Evolutionary conservation across 805 yeast species (phyloP).

Genomic region (Saccharomycopsis schoenii): DNA sequence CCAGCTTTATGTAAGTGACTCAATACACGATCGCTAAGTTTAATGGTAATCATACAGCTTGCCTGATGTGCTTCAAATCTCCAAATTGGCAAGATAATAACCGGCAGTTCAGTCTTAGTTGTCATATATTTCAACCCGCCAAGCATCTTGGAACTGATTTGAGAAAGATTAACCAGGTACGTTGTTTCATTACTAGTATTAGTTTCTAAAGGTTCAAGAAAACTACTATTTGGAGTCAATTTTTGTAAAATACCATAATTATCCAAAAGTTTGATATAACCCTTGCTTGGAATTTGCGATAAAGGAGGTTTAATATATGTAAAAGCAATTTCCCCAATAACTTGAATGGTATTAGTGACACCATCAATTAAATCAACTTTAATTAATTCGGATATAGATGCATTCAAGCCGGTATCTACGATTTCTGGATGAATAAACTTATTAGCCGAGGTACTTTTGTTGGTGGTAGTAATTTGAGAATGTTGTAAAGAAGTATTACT

Average conservation of each 20-base stretch:
- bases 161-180: conserved; percentile 38
- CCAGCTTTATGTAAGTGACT: conserved; percentile 28
- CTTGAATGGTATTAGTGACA: conserved; percentile 43
- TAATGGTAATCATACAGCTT: conserved; percentile 67
- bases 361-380: conserved; percentile 71
- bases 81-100: conserved; percentile 77
- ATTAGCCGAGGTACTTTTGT: background rate
- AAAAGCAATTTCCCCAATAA: conserved; percentile 81
- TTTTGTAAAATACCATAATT: conserved; percentile 34
- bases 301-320: conserved; percentile 39
- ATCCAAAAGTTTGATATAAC: conserved; percentile 32
- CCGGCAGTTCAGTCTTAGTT: conserved; percentile 47
- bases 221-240: conserved; percentile 42
- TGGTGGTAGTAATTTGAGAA: conserved; percentile 20
- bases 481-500: conserved; percentile 29
- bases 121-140: conserved; percentile 75
- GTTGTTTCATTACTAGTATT: conserved; percentile 24
- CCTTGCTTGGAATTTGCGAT: conserved; percentile 30
- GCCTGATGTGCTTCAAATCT: conserved; percentile 79
- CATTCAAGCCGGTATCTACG: conserved; percentile 50
- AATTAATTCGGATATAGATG: conserved; percentile 79
- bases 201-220: conserved; percentile 39
- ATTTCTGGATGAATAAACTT: conserved; percentile 35
- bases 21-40: conserved; percentile 40
- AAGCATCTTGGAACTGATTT: conserved; percentile 52